A percentile compares a stretch with the other conserved stretches of the same genome.
These are phyloP conservation scores for Samsoniella hepiali DNA, from an alignment of 2,329 filamentous ascomycete genomes.

Conservation along the genomic window DNA sequence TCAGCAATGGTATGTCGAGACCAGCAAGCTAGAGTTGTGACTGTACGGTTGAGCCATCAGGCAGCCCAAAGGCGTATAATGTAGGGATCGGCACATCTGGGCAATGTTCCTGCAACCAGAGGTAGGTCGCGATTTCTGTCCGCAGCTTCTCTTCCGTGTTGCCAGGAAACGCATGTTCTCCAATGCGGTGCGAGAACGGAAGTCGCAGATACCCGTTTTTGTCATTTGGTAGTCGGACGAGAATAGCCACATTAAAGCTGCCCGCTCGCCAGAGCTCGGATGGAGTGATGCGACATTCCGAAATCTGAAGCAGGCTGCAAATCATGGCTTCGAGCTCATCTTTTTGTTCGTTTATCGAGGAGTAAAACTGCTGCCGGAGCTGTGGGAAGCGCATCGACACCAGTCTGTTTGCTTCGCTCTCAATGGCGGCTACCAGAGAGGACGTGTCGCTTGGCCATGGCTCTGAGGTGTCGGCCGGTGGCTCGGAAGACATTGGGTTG, in stretches of 20 bases:
- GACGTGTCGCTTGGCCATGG: background rate
- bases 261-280: background rate
- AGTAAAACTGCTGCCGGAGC: background rate
- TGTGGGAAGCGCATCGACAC: background rate
- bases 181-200: background rate
- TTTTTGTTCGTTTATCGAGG: background rate
- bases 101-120: slow-evolving; percentile 28
- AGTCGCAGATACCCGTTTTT: background rate
- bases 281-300: background rate
- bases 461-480: background rate
- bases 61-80: slow-evolving; percentile 29
- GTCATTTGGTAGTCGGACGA: background rate
- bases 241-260: slow-evolving; percentile 1
- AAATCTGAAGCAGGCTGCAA: background rate
- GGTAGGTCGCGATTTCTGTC: slow-evolving; percentile 28
- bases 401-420: background rate
- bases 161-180: slow-evolving; percentile 14
- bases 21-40: too few relatives aligned
- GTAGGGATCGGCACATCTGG: slow-evolving; percentile 25
- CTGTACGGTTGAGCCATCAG: slow-evolving; percentile 22
- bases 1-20: background rate
- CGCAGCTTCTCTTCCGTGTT: slow-evolving; percentile 30
- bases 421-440: background rate
- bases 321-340: background rate
- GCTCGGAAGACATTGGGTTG: too few relatives aligned